Evolutionary conservation across 2,329 filamentous ascomycete genomes (phyloP).

Genomic region (Diaporthe destruens): DNA sequence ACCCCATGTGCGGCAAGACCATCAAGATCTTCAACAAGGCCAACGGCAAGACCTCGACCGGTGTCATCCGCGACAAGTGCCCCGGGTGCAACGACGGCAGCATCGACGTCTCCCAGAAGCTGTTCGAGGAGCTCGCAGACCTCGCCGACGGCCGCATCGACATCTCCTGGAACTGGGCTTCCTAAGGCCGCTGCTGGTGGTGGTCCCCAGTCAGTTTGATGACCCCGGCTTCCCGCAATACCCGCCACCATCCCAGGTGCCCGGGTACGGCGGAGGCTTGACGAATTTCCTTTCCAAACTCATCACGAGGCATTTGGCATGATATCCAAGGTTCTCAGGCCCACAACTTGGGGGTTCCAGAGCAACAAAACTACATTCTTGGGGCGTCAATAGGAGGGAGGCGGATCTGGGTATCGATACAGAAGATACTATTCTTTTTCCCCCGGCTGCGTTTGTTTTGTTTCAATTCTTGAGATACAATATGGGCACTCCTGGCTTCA

Average conservation of each 20-base stretch:
- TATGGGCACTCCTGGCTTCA: constrained; percentile 32
- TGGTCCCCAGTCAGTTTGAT: constrained; percentile 23
- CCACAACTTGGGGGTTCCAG: neutral
- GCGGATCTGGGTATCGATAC: constrained; percentile 5
- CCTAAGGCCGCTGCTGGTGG: constrained; percentile 15
- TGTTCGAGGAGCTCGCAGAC: constrained; percentile 61
- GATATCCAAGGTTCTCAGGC: constrained; percentile 28
- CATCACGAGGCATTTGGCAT: constrained; percentile 32
- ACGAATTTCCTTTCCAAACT: constrained; percentile 40
- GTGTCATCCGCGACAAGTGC: constrained; percentile 42
- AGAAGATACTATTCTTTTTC: neutral
- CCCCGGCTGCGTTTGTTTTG: neutral
- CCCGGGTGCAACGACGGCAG: constrained; percentile 34
- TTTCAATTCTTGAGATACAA: constrained; percentile 2
- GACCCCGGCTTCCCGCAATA: neutral
- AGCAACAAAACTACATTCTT: neutral
- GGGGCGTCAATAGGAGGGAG: constrained; percentile 23
- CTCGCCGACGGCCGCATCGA: constrained; percentile 58
- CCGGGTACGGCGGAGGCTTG: neutral
- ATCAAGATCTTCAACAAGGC: constrained; percentile 37
- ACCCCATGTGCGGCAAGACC: constrained; percentile 77
- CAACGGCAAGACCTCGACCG: constrained; percentile 48
- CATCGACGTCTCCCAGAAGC: constrained; percentile 38
- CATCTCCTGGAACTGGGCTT: constrained; percentile 54
- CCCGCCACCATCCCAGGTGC: no score